phyloP scores from a whole-genome alignment of 768 basidiomycete genomes.

The Russula abietina region DNA sequence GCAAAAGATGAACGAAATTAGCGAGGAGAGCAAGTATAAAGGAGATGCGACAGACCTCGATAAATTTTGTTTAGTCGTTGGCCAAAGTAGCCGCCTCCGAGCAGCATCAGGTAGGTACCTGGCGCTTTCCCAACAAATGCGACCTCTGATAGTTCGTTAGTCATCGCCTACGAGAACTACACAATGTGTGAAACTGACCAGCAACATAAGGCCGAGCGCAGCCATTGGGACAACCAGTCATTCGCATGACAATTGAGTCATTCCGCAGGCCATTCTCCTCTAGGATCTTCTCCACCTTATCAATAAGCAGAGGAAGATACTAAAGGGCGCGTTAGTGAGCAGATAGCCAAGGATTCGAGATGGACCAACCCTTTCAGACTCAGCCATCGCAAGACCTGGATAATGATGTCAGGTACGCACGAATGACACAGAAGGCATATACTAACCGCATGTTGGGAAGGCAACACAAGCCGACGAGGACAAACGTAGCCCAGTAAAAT shows the following conservation, averaged over 20 bases:
- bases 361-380: slow-evolving; percentile 59
- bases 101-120: slow-evolving; percentile 87
- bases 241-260: slow-evolving; percentile 96
- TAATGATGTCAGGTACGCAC: slow-evolving; percentile 7
- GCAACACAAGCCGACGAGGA: slow-evolving; percentile 95
- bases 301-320: slow-evolving; percentile 89
- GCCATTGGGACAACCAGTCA: slow-evolving; percentile 96
- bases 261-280: slow-evolving; percentile 91
- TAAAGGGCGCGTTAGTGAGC: slow-evolving; percentile 34
- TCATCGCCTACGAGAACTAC: background rate
- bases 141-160: slow-evolving; percentile 51
- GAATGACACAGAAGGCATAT: background rate
- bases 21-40: background rate
- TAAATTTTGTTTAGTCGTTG: slow-evolving; percentile 96
- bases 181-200: slow-evolving; percentile 38
- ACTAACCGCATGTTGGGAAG: slow-evolving; percentile 85
- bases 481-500: slow-evolving; percentile 70
- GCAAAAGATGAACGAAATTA: background rate
- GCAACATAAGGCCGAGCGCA: slow-evolving; percentile 92
- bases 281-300: slow-evolving; percentile 92
- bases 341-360: background rate
- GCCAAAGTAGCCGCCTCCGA: slow-evolving; percentile 93
- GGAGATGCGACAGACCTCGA: slow-evolving; percentile 45
- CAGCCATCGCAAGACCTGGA: slow-evolving; percentile 68
- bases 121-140: slow-evolving; percentile 97